A percentile compares a stretch with the other conserved stretches of the same genome.
Conservation (phyloP, 768 basidiomycete genomes). For the Guyanaporus albipodus region DNA sequence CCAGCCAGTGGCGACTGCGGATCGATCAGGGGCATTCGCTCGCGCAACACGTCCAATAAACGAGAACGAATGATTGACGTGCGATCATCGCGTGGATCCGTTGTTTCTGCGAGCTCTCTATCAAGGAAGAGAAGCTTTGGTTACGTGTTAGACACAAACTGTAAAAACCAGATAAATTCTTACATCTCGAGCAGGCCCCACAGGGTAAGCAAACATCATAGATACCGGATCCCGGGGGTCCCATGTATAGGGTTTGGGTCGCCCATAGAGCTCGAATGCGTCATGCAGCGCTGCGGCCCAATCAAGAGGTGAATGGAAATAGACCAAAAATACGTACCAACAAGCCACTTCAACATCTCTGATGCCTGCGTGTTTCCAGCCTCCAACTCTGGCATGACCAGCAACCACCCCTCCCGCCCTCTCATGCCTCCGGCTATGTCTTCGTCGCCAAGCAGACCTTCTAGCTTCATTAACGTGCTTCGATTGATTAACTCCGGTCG, state of each 20-base stretch:
- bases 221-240: conserved; percentile 78
- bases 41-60: conserved; percentile 57
- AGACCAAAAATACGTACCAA: conserved; percentile 50
- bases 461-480: conserved; percentile 89
- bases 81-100: conserved; percentile 75
- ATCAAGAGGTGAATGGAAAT: conserved; percentile 5
- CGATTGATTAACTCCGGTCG: conserved; percentile 85
- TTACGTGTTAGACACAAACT: conserved; percentile 13
- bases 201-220: conserved; percentile 93
- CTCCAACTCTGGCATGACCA: conserved; percentile 88
- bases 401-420: conserved; percentile 75
- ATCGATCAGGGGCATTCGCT: conserved; percentile 52
- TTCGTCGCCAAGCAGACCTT: conserved; percentile 80
- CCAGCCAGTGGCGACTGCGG: conserved; percentile 8
- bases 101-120: conserved; percentile 71
- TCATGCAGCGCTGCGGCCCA: conserved; percentile 66
- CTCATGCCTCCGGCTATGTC: conserved; percentile 64
- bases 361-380: conserved; percentile 55
- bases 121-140: conserved; percentile 80
- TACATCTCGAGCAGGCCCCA: conserved; percentile 80
- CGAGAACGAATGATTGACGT: conserved; percentile 65
- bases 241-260: conserved; percentile 84
- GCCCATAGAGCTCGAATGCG: conserved; percentile 83
- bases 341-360: conserved; percentile 90
- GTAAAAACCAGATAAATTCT: conserved; percentile 27